Conservation (phyloP, 179 eudicot species). For the Actinidia chinensis region DNA sequence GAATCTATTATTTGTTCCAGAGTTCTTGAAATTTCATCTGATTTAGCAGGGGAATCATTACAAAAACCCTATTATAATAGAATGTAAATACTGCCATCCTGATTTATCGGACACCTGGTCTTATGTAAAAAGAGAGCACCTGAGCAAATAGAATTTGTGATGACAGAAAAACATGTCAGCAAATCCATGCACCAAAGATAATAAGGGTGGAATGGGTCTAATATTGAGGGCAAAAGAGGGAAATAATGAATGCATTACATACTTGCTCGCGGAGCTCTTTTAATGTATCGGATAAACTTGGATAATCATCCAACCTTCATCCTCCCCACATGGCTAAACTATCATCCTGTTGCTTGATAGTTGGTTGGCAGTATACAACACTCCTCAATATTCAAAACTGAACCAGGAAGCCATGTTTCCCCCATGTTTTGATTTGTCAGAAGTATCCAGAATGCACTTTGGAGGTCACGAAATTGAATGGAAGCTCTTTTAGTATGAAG, state of each 20-base stretch:
- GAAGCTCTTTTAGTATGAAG: constrained; percentile 66
- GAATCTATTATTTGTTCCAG: background rate
- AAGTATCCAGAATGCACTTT: constrained; percentile 60
- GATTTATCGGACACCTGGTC: too few species aligned
- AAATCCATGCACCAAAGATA: constrained; percentile 2
- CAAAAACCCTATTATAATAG: background rate
- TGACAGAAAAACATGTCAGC: background rate
- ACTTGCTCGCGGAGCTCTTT: constrained; percentile 78
- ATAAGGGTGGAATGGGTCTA: background rate
- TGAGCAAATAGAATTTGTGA: background rate
- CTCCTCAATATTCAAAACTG: constrained; percentile 73
- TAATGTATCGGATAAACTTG: constrained; percentile 56
- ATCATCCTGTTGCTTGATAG: constrained; percentile 52
- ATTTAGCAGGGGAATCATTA: background rate
- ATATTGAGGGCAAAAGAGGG: background rate
- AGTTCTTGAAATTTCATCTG: background rate
- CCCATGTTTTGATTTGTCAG: constrained; percentile 60
- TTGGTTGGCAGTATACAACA: constrained; percentile 65
- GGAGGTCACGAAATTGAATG: constrained; percentile 58
- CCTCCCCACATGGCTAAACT: constrained; percentile 75
- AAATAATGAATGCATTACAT: constrained; percentile 44
- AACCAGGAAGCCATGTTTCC: constrained; percentile 95
- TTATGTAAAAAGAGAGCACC: too few species aligned
- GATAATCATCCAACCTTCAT: constrained; percentile 63
- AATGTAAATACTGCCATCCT: background rate